These are phyloP conservation scores for Phytopythium kandeliae DNA, from an alignment of 352 stramenopile genomes.

Conservation along the genomic window DNA sequence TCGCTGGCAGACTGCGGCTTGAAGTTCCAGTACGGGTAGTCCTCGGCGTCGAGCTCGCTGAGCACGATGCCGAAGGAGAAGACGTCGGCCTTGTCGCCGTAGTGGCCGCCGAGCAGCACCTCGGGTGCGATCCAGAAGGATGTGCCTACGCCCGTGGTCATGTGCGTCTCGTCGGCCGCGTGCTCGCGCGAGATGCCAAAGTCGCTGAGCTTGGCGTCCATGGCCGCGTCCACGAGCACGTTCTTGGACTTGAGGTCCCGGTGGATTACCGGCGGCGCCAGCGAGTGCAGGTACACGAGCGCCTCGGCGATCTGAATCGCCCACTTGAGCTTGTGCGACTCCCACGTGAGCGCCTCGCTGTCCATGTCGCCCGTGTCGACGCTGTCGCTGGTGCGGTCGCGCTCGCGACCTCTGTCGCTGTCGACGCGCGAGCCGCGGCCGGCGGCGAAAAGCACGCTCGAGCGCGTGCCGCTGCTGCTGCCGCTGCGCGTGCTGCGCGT, in stretches of 20 bases:
- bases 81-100: conserved; percentile 27
- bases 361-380: too few relatives aligned
- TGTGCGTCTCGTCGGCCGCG: conserved; percentile 12
- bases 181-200: conserved; percentile 26
- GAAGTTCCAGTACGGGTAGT: conserved; percentile 56
- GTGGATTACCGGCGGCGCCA: conserved; percentile 38
- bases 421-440: conserved; percentile 22
- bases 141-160: conserved; percentile 31
- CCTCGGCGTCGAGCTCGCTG: conserved; percentile 39
- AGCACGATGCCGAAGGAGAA: conserved; percentile 48
- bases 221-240: conserved; percentile 29
- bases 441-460: too few relatives aligned
- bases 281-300: conserved; percentile 41
- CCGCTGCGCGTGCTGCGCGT: too few relatives aligned
- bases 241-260: conserved; percentile 74
- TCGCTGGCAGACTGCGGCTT: conserved; percentile 26
- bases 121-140: conserved; percentile 26
- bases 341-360: too few relatives aligned
- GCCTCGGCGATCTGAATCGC: conserved; percentile 34
- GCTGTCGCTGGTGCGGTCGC: too few relatives aligned
- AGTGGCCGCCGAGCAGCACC: conserved; percentile 22
- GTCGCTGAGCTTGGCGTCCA: conserved; percentile 39
- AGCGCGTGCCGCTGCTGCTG: too few relatives aligned
- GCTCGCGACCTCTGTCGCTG: too few relatives aligned
- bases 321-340: conserved; percentile 35